Evolutionary conservation across 345 rosid genomes (phyloP), one percentile per base, ranked within the genome.

Genomic region (Adansonia digitata): DNA sequence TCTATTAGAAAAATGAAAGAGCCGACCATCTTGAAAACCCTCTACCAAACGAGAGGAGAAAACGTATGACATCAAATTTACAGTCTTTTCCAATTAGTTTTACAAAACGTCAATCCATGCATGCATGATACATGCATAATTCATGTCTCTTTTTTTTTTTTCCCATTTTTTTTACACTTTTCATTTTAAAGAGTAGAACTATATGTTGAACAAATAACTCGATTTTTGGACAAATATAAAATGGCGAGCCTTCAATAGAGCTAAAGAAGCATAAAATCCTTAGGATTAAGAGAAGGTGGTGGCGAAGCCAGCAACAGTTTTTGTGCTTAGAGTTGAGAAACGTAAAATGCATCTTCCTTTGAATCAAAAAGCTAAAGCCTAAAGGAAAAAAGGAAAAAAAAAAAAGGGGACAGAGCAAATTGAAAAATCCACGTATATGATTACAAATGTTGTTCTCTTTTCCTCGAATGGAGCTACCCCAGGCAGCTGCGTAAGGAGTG

Each of bases 221-320:
- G n/a, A n/a, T n/a, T n/a, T n/a, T n/a, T n/a, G n/a, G n/a, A n/a
- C n/a, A n/a, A n/a, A n/a, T n/a, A n/a, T n/a, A n/a, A n/a, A n/a
- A n/a, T n/a, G n/a, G n/a, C n/a, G n/a, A n/a, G 82, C 82, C 77
- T 84, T 87, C 51, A 82, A 71, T 55, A 82, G 83, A 31, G 83
- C 72, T 49, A 84, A 63, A 71, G 80, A 75, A 60, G 84, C 75
- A 6, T 6, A 65, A 26, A 42, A 22, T 2, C 2, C 15, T 29
- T 45, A 7, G 61, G 20, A 45, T 76, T 77, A 12, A 80, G 40
- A 24, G 59, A 31, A 63, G 35, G 35, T 51, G 56, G 39, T 40
- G 43, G 43, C 10, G 43, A 11, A 0, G 43, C 0, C 34, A 3
- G 34, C 34, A 3, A 31, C 34, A 3, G 34, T 31, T 1, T 1